These are phyloP conservation scores for Cladosporium sp. DNA, from an alignment of 2,329 filamentous ascomycete genomes.

Conservation along the genomic window DNA sequence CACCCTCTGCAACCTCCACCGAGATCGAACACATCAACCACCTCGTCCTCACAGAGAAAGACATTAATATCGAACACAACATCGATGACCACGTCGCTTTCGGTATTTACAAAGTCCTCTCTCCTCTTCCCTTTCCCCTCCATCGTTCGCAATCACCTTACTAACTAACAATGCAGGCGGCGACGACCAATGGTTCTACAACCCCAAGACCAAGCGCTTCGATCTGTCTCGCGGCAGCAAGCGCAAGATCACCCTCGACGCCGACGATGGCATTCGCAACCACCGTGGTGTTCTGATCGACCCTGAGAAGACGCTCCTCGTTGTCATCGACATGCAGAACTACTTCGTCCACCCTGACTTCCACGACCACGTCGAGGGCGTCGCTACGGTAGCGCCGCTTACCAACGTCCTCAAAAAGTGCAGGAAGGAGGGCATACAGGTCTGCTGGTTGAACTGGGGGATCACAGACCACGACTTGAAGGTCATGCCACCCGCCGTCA, in stretches of 20 bases:
- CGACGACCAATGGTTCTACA: constrained; percentile 45
- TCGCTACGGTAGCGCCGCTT: constrained; percentile 40
- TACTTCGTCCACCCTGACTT: constrained; percentile 42
- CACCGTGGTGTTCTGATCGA: constrained; percentile 45
- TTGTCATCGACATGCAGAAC: constrained; percentile 48
- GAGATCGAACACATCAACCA: constrained; percentile 34
- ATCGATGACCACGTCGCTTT: constrained; percentile 44
- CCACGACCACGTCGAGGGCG: constrained; percentile 33
- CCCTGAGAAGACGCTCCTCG: constrained; percentile 40
- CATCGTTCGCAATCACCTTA: not conserved
- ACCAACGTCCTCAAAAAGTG: constrained; percentile 43
- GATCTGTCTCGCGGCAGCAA: constrained; percentile 42
- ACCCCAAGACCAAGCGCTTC: constrained; percentile 43
- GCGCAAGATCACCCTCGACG: constrained; percentile 41
- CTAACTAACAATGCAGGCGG: constrained; percentile 32
- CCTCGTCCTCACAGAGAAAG: constrained; percentile 24
- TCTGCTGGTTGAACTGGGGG: constrained; percentile 46
- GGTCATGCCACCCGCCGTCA: constrained; percentile 44
- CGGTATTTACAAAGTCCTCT: constrained; percentile 27
- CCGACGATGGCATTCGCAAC: constrained; percentile 42
- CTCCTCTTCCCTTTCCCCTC: constrained; percentile 3
- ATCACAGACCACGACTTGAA: constrained; percentile 41
- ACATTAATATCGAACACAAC: constrained; percentile 33
- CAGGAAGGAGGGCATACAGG: constrained; percentile 42
- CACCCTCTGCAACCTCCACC: constrained; percentile 28